phyloP scores from a whole-genome alignment of 768 basidiomycete genomes.

The Erythrobasidium yunnanense region DNA sequence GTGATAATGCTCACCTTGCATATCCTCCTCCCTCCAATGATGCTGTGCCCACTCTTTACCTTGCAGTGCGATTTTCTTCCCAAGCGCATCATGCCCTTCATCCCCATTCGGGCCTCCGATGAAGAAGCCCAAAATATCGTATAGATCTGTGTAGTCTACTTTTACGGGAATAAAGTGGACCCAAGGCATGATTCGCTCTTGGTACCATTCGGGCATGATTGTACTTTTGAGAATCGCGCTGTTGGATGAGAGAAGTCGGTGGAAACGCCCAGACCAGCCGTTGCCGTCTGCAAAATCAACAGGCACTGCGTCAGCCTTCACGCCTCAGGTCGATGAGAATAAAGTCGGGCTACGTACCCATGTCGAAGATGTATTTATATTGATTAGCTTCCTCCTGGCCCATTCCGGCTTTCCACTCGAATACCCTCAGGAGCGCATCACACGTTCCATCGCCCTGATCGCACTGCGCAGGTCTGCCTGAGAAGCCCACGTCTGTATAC shows the following conservation, averaged over 20 bases:
- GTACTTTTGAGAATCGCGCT: slow-evolving; percentile 80
- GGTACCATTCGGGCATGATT: slow-evolving; percentile 61
- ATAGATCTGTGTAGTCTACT: slow-evolving; percentile 43
- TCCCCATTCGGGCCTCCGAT: slow-evolving; percentile 41
- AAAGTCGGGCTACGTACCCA: slow-evolving; percentile 44
- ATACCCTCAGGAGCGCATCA: neutral
- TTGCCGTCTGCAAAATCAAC: slow-evolving; percentile 53
- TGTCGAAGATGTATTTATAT: slow-evolving; percentile 81
- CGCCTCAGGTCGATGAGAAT: neutral
- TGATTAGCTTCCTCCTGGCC: slow-evolving; percentile 40
- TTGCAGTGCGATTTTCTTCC: slow-evolving; percentile 41
- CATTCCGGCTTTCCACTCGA: slow-evolving; percentile 13
- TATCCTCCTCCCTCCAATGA: slow-evolving; percentile 37
- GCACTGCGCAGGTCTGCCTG: slow-evolving; percentile 59
- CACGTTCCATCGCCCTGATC: slow-evolving; percentile 25
- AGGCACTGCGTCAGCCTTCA: neutral
- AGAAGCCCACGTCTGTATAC: slow-evolving; percentile 79
- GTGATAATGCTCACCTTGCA: slow-evolving; percentile 32
- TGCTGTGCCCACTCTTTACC: slow-evolving; percentile 41
- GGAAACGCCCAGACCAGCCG: slow-evolving; percentile 58
- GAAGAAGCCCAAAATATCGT: slow-evolving; percentile 41
- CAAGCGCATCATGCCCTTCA: slow-evolving; percentile 41
- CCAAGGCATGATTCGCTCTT: slow-evolving; percentile 40
- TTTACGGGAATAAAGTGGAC: slow-evolving; percentile 41
- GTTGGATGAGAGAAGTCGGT: slow-evolving; percentile 72